These are phyloP conservation scores for Hippophae gyantsensis DNA, from an alignment of 306 rosid species.

Conservation along the genomic window DNA sequence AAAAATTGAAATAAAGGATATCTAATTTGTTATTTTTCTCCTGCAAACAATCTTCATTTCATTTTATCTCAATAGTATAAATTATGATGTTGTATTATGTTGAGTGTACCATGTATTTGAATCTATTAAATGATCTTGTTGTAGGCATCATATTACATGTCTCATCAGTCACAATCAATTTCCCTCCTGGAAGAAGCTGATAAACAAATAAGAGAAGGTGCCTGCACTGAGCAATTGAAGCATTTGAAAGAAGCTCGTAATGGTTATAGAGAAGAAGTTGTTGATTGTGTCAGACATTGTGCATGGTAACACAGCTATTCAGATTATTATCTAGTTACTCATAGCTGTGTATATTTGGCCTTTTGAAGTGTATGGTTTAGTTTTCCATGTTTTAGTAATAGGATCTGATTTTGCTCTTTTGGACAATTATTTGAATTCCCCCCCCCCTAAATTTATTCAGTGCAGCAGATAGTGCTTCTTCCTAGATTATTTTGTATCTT, in stretches of 20 bases:
- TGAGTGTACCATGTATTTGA: constrained; percentile 12
- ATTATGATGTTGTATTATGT: background rate
- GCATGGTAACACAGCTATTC: constrained; percentile 46
- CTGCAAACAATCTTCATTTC: background rate
- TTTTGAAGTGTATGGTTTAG: background rate
- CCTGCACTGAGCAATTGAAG: constrained; percentile 49
- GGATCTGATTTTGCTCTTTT: too few species aligned
- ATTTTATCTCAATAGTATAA: background rate
- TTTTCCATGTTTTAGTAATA: background rate
- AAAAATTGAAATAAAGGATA: too few species aligned
- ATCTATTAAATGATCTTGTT: constrained; percentile 17
- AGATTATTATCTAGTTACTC: constrained; percentile 11
- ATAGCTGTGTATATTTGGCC: background rate
- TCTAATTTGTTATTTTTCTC: background rate
- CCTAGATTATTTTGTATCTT: background rate
- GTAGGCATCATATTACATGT: constrained; percentile 78
- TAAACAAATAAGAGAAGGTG: constrained; percentile 70
- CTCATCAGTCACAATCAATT: constrained; percentile 61
- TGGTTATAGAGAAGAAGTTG: constrained; percentile 65
- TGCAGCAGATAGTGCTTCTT: too few species aligned
- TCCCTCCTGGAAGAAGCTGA: constrained; percentile 76
- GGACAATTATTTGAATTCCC: too few species aligned
- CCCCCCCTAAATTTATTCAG: too few species aligned
- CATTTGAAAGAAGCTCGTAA: constrained; percentile 80
- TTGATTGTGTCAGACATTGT: constrained; percentile 56